Base-by-base conservation (phyloP, 169 alveolate genomes). In the Cyclospora cayetanensis region DNA sequence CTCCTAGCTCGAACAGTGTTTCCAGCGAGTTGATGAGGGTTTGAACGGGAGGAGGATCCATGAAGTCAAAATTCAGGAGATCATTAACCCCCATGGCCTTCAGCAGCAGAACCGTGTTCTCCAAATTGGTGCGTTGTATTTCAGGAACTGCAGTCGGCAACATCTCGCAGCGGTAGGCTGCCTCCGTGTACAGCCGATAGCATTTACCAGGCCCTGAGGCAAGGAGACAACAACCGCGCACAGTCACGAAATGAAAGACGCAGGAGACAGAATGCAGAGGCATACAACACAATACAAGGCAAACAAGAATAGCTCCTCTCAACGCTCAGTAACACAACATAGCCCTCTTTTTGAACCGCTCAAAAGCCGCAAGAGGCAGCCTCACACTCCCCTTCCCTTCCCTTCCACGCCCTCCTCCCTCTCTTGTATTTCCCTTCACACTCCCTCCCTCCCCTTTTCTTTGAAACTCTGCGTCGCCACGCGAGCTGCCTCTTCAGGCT, bases 41-140 rank as follows among this genome's bases (percentile, higher is more conserved):
- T 84, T 98, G 97, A 0, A 82, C 95, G 22, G 99, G 99, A 43
- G 99, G 99, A 0, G 99, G 99, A 93, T 99, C 99, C 99, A 99
- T 99, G 95, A 99, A 99, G 93, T 99, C 99, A 91, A 99, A 99
- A 94, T 98, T 96, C 43, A 99, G 91, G 83, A 99, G 94, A 92
- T 99, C 99, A 95, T 98, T 99, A 39, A 99, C 99, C 9, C 99
- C 99, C 99, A 99, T 96, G 34, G 99, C 99, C 95, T 99, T 99
- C 68, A 99, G 97, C 25, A 98, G 96, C 66, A 99, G 96, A 43
- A 99, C 99, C 15, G 99, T 98, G 91, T 98, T 98, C n/a, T 99
- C 99, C 35, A 99, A 94, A 93, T 99, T 99, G 5, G 99, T 98
- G 66, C 99, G 96, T 94, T 99, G 99, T 74, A 99, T 99, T 95